Evolutionary conservation across 345 rosid species (phyloP).

Genomic region (Nephelium lappaceum): DNA sequence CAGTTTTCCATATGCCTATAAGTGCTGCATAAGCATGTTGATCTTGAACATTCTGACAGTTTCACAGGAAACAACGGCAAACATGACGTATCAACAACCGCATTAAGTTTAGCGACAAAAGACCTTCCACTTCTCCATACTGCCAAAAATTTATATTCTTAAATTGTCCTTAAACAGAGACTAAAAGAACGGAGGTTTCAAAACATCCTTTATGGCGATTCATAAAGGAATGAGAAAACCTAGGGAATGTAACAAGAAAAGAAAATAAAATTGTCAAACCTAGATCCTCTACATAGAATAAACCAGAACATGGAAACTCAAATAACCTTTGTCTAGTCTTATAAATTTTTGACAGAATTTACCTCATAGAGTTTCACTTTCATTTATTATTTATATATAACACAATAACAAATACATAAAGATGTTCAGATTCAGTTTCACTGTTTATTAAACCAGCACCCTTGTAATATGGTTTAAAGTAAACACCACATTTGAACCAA

Average conservation of each 20-base stretch:
- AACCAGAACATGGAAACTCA: not conserved
- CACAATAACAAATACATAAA: not conserved
- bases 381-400: too few relatives aligned
- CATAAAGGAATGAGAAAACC: not conserved
- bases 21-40: not conserved
- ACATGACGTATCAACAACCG: not conserved
- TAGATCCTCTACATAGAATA: not conserved
- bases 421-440: not conserved
- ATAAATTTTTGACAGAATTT: not conserved
- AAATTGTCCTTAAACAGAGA: not conserved
- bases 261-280: not conserved
- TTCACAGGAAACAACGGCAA: not conserved
- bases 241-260: not conserved
- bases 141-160: not conserved
- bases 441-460: not conserved
- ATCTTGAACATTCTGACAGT: not conserved
- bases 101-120: not conserved
- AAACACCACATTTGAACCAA: not conserved
- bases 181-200: not conserved
- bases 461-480: not conserved
- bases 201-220: not conserved
- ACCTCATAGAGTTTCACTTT: not conserved
- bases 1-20: not conserved
- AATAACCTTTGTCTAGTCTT: not conserved
- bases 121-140: not conserved